A percentile compares a stretch with the other conserved stretches of the same genome.
phyloP scores from a whole-genome alignment of 2,329 filamentous ascomycete species.

The Cordyceps cicadae region DNA sequence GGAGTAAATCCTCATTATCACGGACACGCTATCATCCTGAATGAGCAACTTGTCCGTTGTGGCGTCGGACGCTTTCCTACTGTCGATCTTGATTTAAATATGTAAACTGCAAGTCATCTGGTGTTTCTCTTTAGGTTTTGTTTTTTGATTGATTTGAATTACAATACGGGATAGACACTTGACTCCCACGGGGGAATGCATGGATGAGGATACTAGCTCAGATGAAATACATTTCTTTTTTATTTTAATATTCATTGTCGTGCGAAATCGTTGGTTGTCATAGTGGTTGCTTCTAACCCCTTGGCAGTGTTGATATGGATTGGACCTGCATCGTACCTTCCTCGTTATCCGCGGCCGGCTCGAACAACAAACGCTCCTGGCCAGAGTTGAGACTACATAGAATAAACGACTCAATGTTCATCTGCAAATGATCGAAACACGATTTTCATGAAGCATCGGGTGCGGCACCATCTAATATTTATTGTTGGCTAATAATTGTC shows the following conservation, averaged over 20 bases:
- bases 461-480: background rate
- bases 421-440: background rate
- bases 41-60: background rate
- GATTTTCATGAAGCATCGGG: background rate
- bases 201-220: slow-evolving; percentile 4
- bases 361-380: background rate
- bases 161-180: background rate
- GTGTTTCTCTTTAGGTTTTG: background rate
- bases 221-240: slow-evolving; percentile 11
- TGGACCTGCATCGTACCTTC: background rate
- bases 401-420: background rate
- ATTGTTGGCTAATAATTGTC: background rate
- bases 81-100: slow-evolving; percentile 3
- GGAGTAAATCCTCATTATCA: slow-evolving; percentile 21
- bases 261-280: background rate
- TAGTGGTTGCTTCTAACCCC: background rate
- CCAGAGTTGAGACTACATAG: background rate
- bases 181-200: background rate
- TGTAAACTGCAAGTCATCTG: slow-evolving; percentile 9
- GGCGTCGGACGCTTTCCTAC: background rate
- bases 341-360: background rate
- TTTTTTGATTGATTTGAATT: background rate
- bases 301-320: background rate
- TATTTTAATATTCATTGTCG: background rate
- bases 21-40: background rate